Evolutionary conservation across 768 basidiomycete genomes (phyloP).

Genomic region (Trametes gibbosa): DNA sequence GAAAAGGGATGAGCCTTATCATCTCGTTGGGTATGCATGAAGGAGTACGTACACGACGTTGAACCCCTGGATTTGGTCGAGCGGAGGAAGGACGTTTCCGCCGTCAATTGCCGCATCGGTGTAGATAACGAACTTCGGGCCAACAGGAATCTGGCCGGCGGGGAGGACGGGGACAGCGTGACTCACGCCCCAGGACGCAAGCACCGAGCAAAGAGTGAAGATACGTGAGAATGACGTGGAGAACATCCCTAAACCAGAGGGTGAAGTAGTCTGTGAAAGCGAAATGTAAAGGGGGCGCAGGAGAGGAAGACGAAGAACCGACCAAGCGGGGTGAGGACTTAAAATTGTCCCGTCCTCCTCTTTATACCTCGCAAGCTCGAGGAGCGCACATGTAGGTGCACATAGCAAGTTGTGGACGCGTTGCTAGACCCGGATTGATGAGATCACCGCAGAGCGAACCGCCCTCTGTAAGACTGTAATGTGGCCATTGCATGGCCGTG

Average conservation of each 20-base stretch:
- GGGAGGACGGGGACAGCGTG: not conserved
- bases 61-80: conserved; percentile 6
- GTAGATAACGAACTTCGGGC: conserved; percentile 1
- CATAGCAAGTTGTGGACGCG: no score
- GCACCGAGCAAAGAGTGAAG: not conserved
- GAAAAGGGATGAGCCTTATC: not conserved
- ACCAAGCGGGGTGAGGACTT: not conserved
- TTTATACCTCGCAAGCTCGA: not conserved
- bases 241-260: conserved; percentile 1
- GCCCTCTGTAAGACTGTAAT: no score
- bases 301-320: not conserved
- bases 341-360: not conserved
- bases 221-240: conserved; percentile 2
- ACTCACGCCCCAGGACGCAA: not conserved
- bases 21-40: no score
- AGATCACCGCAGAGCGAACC: no score
- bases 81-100: not conserved
- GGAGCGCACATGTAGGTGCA: no score
- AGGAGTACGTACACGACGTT: conserved; percentile 1
- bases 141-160: not conserved
- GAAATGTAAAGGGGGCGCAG: not conserved
- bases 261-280: not conserved
- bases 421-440: no score
- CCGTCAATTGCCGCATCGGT: not conserved
- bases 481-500: no score